Conservation (phyloP, 768 basidiomycete genomes). For the Gelatoporia subvermispora region DNA sequence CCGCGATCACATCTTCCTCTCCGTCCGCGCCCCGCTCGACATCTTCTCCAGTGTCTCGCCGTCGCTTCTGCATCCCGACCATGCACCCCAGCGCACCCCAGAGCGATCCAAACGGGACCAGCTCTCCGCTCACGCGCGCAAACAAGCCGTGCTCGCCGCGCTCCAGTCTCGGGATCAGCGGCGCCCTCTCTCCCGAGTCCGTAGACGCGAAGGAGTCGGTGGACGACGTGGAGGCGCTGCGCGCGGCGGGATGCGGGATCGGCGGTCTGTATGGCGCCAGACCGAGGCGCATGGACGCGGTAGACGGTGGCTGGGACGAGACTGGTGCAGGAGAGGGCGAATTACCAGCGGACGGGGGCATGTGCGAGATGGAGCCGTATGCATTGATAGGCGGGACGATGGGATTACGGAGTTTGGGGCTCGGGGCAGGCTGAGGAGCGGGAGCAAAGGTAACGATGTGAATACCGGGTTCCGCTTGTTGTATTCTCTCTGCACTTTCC, state of each 20-base stretch:
- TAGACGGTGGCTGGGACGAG: too few relatives aligned
- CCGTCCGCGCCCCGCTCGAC: background rate
- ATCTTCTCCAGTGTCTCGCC: background rate
- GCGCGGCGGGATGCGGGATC: too few relatives aligned
- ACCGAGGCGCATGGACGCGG: too few relatives aligned
- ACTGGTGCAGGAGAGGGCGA: too few relatives aligned
- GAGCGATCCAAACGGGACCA: conserved; percentile 20
- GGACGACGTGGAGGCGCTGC: conserved; percentile 12
- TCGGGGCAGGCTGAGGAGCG: background rate
- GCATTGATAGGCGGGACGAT: conserved; percentile 43
- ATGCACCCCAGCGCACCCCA: conserved; percentile 4
- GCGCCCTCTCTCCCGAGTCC: conserved; percentile 23
- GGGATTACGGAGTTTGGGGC: conserved; percentile 21
- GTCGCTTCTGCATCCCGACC: background rate
- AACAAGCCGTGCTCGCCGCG: conserved; percentile 4
- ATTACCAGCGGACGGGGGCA: too few relatives aligned
- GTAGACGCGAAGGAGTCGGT: conserved; percentile 10
- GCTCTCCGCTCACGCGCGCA: conserved; percentile 15
- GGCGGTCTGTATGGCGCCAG: too few relatives aligned
- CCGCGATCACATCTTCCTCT: conserved; percentile 6
- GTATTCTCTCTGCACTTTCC: too few relatives aligned
- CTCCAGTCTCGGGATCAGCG: conserved; percentile 32
- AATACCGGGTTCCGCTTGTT: conserved; percentile 1
- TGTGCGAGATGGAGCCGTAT: conserved; percentile 38
- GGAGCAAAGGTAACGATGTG: background rate